phyloP scores from a whole-genome alignment of 164 flowering plant species.

The Magnolia officinalis region DNA sequence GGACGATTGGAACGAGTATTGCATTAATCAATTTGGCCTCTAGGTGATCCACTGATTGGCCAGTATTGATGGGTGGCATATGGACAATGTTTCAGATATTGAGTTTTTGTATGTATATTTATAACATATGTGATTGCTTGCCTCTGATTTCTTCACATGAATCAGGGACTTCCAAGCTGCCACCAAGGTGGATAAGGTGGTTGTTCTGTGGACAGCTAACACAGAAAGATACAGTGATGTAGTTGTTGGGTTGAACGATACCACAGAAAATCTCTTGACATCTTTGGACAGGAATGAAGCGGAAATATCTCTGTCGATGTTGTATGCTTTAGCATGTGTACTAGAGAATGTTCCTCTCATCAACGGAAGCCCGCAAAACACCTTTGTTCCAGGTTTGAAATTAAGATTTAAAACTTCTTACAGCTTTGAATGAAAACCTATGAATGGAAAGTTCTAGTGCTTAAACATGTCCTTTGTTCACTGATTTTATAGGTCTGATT shows the following conservation, averaged over 20 bases:
- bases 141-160: no score
- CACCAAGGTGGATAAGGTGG: no score
- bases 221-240: conserved; percentile 96
- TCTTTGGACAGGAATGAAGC: conserved; percentile 76
- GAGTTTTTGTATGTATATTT: no score
- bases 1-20: no score
- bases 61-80: no score
- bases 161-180: no score
- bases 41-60: no score
- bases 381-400: conserved; percentile 83
- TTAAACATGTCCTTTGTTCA: background rate
- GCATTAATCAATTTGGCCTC: no score
- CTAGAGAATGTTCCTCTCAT: conserved; percentile 82
- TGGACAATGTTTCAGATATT: no score
- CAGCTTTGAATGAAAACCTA: no score
- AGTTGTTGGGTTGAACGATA: conserved; percentile 90
- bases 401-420: background rate
- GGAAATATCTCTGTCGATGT: conserved; percentile 91
- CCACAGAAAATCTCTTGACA: conserved; percentile 73
- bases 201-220: conserved; percentile 77
- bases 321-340: conserved; percentile 83
- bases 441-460: no score
- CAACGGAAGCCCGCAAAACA: conserved; percentile 99
- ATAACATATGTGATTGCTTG: conserved; percentile 10
- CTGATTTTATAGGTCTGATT: conserved; percentile 58